These are phyloP conservation scores for Cicer judaicum DNA, from an alignment of 306 rosid genomes.

Conservation along the genomic window DNA sequence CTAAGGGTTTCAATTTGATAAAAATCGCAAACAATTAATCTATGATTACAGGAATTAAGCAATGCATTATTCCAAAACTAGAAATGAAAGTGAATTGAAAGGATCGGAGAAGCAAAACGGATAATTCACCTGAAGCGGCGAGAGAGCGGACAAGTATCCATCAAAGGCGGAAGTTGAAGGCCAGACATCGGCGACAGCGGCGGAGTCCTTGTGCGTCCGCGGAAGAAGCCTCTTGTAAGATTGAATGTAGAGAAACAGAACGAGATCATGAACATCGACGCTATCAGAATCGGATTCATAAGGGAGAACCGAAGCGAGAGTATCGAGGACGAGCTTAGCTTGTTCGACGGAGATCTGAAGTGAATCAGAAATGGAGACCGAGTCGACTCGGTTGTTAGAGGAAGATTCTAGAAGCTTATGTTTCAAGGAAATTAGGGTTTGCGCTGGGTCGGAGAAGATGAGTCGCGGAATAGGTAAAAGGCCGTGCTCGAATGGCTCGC, in stretches of 20 bases:
- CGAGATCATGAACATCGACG: constrained; percentile 81
- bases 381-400: constrained; percentile 57
- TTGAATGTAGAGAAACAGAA: constrained; percentile 90
- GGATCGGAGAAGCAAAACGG: constrained; percentile 11
- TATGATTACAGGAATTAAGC: neutral
- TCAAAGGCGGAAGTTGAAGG: constrained; percentile 99
- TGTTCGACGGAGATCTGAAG: constrained; percentile 92
- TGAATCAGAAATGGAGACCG: constrained; percentile 70
- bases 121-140: constrained; percentile 88
- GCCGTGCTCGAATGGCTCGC: constrained; percentile 95
- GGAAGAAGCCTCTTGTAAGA: constrained; percentile 92
- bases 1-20: constrained; percentile 9
- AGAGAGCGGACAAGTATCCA: constrained; percentile 94
- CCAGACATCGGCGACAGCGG: constrained; percentile 94
- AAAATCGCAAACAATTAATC: neutral
- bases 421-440: constrained; percentile 92
- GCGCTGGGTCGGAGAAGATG: constrained; percentile 86
- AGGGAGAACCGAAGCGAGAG: constrained; percentile 78
- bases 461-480: constrained; percentile 86
- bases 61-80: constrained; percentile 31
- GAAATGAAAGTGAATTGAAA: neutral
- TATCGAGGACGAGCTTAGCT: constrained; percentile 80
- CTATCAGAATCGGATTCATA: constrained; percentile 70
- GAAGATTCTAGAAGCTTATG: constrained; percentile 68
- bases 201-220: constrained; percentile 95